Evolutionary conservation across 768 basidiomycete species (phyloP), one percentile per base, ranked within the genome.

Genomic region (Fomitopsis serialis): DNA sequence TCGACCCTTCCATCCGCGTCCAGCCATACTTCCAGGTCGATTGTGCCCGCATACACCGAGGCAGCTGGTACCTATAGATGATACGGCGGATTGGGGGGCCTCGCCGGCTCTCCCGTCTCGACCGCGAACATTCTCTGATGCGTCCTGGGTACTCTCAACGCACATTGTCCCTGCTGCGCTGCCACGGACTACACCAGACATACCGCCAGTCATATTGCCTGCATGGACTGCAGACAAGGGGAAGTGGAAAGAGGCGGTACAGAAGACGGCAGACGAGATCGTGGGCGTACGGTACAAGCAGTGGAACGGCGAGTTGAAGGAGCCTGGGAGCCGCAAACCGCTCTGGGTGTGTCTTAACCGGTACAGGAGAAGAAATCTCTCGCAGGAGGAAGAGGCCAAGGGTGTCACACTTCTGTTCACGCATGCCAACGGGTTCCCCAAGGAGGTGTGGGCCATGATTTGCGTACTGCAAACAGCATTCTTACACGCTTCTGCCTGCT

Each of bases 341-440:
- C 66, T 92, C 49, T 91, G 88, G 87, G 83, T 79, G 48, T 84
- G 79, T 48, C 63, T 84, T 32, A 90, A 93, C 62, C 79, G 90
- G 40, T 92, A 87, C 65, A 77, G 78, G 25, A 74, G 73, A 60
- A 68, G 66, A 42, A 71, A 64, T 8, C 44, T 66, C 17, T 55
- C 59, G 10, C 48, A 37, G 15, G 50, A 57, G 7, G 54, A 49
- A 29, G 48, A 53, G 54, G 64, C 62, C 22, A 69, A 70, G 12
- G 81, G 86, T 0, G 48, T 89, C 10, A 95, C 91, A 0, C 67
- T 95, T 48, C 78, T 94, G 57, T 73, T 89, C 45, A 80, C 81
- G 3, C 93, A 95, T 65, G 91, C 90, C 2, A 95, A 91, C 67
- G 92, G 94, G 1, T 87, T 95, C 60, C 81, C 80, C 45, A 95